Conservation (phyloP, 1,284 basidiomycete species). For the Cutaneotrichosporon spelunceum region DNA sequence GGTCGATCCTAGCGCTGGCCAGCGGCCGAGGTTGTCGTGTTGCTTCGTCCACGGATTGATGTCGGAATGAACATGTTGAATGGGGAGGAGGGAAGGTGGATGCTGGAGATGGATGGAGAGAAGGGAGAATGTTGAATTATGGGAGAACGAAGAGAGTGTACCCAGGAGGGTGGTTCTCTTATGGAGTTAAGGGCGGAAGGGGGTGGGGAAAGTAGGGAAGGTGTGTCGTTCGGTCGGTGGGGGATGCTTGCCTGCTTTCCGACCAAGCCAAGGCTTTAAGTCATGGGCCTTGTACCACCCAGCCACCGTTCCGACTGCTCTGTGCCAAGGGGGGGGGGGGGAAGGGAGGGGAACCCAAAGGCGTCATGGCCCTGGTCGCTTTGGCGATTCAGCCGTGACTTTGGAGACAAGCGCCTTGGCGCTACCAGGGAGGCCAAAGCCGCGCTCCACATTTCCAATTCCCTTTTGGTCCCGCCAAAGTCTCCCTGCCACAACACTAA, state of each 20-base stretch:
- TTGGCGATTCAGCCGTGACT: background rate
- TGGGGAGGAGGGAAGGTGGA: background rate
- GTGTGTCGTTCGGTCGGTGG: background rate
- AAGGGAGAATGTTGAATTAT: background rate
- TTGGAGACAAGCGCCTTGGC: too few species aligned
- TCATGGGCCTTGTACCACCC: background rate
- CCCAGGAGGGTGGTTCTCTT: background rate
- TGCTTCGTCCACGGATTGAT: constrained; percentile 8
- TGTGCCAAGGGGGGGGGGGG: background rate
- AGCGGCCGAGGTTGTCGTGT: background rate
- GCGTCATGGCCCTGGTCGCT: background rate
- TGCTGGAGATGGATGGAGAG: constrained; percentile 5
- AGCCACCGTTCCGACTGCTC: background rate
- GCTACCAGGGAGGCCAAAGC: too few species aligned
- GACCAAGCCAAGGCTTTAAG: background rate
- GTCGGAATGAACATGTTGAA: background rate
- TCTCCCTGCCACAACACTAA: background rate
- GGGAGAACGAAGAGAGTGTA: background rate
- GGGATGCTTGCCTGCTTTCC: background rate
- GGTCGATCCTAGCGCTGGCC: background rate
- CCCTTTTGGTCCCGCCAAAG: background rate
- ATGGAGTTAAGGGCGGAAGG: background rate
- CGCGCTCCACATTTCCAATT: background rate
- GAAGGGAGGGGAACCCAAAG: too few species aligned
- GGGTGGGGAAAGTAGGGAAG: background rate